These are phyloP conservation scores for Creolimax fragrantissima DNA, from an alignment of 78 protist species.

Conservation along the genomic window DNA sequence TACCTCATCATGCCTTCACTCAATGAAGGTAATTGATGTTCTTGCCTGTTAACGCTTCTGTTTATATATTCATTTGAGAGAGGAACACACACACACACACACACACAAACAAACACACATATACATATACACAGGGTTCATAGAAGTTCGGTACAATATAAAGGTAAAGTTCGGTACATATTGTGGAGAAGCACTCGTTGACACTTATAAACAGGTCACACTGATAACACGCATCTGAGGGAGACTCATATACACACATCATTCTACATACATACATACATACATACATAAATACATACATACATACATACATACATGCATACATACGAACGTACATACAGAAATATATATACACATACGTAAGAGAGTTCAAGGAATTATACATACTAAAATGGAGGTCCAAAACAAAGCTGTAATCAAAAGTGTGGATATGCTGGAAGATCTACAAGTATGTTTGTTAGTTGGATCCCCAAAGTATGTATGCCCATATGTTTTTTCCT, in stretches of 20 bases:
- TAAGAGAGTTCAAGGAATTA: not conserved
- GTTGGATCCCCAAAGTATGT: conserved; percentile 80
- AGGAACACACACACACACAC: too few species aligned
- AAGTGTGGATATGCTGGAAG: conserved; percentile 88
- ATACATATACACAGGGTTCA: too few species aligned
- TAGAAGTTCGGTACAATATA: not conserved
- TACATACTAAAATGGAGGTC: not conserved
- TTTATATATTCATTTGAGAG: too few species aligned
- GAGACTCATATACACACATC: too few species aligned
- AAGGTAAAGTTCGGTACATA: not conserved
- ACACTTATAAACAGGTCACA: too few species aligned
- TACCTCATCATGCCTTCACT: too few species aligned
- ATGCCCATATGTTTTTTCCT: too few species aligned
- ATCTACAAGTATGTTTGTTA: conserved; percentile 68
- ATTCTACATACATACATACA: not conserved
- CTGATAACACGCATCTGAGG: too few species aligned
- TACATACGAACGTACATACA: not conserved
- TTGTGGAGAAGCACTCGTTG: too few species aligned
- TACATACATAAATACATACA: not conserved
- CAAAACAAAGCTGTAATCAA: conserved; percentile 61
- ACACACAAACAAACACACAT: too few species aligned
- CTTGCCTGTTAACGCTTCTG: too few species aligned
- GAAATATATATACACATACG: not conserved
- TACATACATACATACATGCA: not conserved
- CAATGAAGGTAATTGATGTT: too few species aligned